Evolutionary conservation across 2,329 filamentous ascomycete genomes (phyloP).

Genomic region (Knufia petricola): DNA sequence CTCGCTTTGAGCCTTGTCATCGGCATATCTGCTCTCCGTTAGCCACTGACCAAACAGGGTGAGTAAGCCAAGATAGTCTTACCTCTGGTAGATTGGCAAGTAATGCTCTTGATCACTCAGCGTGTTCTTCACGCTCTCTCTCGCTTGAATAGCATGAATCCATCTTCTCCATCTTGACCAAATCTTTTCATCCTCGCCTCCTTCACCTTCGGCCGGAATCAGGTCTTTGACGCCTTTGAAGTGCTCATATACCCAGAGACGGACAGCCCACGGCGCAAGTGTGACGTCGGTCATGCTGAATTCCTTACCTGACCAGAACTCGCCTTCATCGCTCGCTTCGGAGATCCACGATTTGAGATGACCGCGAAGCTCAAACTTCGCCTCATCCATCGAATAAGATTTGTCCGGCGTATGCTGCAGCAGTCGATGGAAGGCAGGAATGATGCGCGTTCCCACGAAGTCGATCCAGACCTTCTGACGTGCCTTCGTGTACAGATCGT

Average conservation of each 20-base stretch:
- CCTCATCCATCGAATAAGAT: slow-evolving; percentile 41
- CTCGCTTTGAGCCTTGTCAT: slow-evolving; percentile 55
- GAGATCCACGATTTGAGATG: slow-evolving; percentile 51
- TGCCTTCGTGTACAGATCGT: slow-evolving; percentile 55
- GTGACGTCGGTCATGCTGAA: slow-evolving; percentile 60
- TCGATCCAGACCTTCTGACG: slow-evolving; percentile 64
- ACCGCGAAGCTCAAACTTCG: slow-evolving; percentile 48
- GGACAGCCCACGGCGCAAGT: slow-evolving; percentile 62
- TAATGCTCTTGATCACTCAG: slow-evolving; percentile 62
- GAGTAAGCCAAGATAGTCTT: background rate
- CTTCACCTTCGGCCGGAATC: slow-evolving; percentile 39
- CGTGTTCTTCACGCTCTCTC: slow-evolving; percentile 57
- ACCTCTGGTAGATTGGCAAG: slow-evolving; percentile 58
- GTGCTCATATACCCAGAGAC: slow-evolving; percentile 64
- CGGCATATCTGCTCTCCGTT: slow-evolving; percentile 37
- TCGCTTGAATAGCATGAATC: slow-evolving; percentile 48
- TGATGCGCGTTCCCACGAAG: slow-evolving; percentile 56
- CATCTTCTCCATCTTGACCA: slow-evolving; percentile 61
- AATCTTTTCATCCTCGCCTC: slow-evolving; percentile 44
- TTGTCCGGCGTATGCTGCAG: slow-evolving; percentile 38
- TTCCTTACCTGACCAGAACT: slow-evolving; percentile 57
- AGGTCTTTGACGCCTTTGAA: slow-evolving; percentile 53
- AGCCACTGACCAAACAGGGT: background rate
- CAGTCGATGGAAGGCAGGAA: slow-evolving; percentile 60
- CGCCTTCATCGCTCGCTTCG: slow-evolving; percentile 42